phyloP scores from a whole-genome alignment of 2,329 filamentous ascomycete species.

The Spiromastix sp. region DNA sequence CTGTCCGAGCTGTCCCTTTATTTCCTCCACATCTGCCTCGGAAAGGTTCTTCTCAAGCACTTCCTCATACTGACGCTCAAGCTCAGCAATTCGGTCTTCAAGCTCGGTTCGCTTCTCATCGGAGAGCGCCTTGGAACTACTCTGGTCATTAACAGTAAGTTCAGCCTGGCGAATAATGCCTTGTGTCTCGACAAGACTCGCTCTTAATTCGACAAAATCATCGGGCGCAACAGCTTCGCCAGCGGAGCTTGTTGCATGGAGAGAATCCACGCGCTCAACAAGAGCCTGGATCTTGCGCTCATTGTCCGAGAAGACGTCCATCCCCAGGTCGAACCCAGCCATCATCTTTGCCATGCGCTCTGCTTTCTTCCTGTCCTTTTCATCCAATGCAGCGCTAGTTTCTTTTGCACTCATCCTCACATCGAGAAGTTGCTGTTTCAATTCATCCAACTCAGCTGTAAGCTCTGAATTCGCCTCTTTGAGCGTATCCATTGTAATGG shows the following conservation, averaged over 20 bases:
- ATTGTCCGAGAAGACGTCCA: constrained; percentile 87
- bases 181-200: constrained; percentile 77
- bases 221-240: constrained; percentile 75
- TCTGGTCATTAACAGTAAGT: constrained; percentile 65
- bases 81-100: constrained; percentile 60
- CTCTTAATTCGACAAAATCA: constrained; percentile 65
- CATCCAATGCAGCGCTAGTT: constrained; percentile 76
- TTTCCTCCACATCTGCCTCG: constrained; percentile 69
- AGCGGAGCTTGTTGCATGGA: constrained; percentile 64
- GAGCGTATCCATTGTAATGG: constrained; percentile 94
- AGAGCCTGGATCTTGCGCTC: constrained; percentile 75
- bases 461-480: constrained; percentile 94
- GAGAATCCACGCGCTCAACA: constrained; percentile 69
- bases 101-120: constrained; percentile 60
- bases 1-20: constrained; percentile 69
- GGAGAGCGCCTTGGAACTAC: constrained; percentile 46
- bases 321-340: constrained; percentile 91
- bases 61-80: constrained; percentile 78
- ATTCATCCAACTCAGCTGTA: constrained; percentile 80
- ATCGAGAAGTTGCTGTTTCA: constrained; percentile 92
- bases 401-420: constrained; percentile 96
- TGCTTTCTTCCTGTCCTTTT: constrained; percentile 97
- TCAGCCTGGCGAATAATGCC: constrained; percentile 89
- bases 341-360: constrained; percentile 99
- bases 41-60: constrained; percentile 69